These are phyloP conservation scores for Pittosporum tobira DNA, from an alignment of 129 eudicot species.

Conservation along the genomic window DNA sequence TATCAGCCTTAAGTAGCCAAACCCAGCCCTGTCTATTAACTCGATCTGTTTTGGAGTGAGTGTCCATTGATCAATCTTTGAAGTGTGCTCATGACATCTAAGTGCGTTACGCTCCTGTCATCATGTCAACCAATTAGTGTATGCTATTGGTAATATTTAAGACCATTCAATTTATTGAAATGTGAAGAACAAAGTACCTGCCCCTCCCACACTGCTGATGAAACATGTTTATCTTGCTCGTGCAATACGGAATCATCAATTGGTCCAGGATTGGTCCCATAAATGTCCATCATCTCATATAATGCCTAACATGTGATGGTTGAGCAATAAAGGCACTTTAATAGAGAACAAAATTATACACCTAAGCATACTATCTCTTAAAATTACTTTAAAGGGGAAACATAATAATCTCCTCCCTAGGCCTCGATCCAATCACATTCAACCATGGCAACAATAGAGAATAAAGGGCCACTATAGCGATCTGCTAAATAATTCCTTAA, in stretches of 20 bases:
- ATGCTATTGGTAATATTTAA: background rate
- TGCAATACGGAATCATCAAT: conserved; percentile 75
- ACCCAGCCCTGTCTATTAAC: conserved; percentile 70
- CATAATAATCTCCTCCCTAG: no score
- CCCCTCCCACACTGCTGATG: conserved; percentile 97
- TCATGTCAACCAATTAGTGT: background rate
- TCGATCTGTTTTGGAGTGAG: conserved; percentile 74
- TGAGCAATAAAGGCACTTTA: background rate
- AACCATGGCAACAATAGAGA: no score
- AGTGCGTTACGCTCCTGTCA: conserved; percentile 90
- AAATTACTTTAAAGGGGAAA: no score
- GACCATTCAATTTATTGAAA: background rate
- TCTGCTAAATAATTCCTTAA: no score
- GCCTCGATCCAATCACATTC: no score
- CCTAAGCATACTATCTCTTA: no score
- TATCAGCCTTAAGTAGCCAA: conserved; percentile 71
- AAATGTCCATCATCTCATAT: conserved; percentile 47
- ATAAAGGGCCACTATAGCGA: no score
- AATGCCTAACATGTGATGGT: conserved; percentile 11
- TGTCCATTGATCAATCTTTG: conserved; percentile 93
- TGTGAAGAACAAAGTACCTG: conserved; percentile 46
- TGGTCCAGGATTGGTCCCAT: conserved; percentile 86
- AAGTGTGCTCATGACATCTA: conserved; percentile 98
- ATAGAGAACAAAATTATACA: background rate
- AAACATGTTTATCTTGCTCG: conserved; percentile 97